Conservation (phyloP, 805 yeast species). For the Barnettozyma sucrosica region DNA sequence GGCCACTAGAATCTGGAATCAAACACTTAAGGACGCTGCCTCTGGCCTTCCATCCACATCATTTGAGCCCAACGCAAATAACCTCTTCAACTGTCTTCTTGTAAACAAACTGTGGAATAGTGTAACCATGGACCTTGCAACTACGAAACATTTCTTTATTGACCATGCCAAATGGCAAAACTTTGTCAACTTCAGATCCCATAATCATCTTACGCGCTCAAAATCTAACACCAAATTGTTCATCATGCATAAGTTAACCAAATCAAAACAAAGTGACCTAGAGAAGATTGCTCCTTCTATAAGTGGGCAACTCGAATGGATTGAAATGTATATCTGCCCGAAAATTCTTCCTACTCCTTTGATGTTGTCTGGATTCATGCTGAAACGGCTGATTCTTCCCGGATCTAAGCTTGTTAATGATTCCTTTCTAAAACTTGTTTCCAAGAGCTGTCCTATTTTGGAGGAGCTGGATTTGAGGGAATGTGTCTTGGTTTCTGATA, state of each 20-base stretch:
- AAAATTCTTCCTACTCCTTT: conserved; percentile 48
- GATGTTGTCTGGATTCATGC: conserved; percentile 37
- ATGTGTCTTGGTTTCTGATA: conserved; percentile 71
- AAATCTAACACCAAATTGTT: conserved; percentile 38
- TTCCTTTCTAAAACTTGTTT: conserved; percentile 44
- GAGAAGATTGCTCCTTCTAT: conserved; percentile 40
- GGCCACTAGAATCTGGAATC: conserved; percentile 42
- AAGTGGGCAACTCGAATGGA: conserved; percentile 51
- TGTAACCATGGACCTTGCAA: conserved; percentile 48
- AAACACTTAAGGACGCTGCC: conserved; percentile 16
- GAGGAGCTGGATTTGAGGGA: conserved; percentile 74
- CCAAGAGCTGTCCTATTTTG: conserved; percentile 52
- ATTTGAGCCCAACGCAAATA: conserved; percentile 14
- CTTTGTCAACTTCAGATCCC: conserved; percentile 25
- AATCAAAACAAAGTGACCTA: conserved; percentile 47
- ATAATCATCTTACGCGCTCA: conserved; percentile 14
- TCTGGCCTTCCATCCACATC: conserved; percentile 20
- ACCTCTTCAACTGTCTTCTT: conserved; percentile 54
- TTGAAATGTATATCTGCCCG: conserved; percentile 84
- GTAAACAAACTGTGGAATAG: conserved; percentile 67
- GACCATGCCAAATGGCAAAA: conserved; percentile 39
- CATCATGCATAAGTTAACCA: conserved; percentile 60
- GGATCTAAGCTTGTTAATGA: conserved; percentile 66
- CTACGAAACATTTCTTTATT: conserved; percentile 50
- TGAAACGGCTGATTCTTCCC: conserved; percentile 51